Evolutionary conservation across 768 basidiomycete genomes (phyloP).

Genomic region (Pisolithus albus): DNA sequence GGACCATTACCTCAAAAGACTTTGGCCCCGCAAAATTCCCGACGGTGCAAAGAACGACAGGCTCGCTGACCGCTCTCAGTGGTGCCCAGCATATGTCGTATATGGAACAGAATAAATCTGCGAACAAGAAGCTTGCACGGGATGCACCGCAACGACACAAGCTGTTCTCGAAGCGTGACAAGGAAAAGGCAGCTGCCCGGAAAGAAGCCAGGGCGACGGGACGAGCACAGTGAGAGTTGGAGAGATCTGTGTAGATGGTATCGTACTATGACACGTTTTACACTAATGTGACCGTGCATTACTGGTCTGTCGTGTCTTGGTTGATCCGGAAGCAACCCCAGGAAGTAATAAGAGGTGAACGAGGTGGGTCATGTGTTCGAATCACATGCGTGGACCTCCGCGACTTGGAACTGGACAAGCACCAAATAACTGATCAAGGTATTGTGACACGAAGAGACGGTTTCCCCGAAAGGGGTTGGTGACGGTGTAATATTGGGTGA

Average conservation of each 20-base stretch:
- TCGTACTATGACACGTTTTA: neutral
- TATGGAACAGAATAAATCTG: slow-evolving; percentile 85
- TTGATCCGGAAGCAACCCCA: neutral
- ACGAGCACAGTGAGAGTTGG: slow-evolving; percentile 4
- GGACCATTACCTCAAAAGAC: slow-evolving; percentile 81
- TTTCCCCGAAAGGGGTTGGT: neutral
- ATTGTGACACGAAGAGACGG: neutral
- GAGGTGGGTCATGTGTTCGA: neutral
- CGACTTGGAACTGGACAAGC: too few relatives aligned
- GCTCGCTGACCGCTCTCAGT: slow-evolving; percentile 75
- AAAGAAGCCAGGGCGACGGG: slow-evolving; percentile 36
- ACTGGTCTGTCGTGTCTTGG: too few relatives aligned
- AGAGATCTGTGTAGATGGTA: neutral
- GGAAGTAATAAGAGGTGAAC: neutral
- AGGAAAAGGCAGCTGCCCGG: slow-evolving; percentile 53
- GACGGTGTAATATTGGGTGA: neutral
- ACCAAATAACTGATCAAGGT: neutral
- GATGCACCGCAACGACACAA: slow-evolving; percentile 58
- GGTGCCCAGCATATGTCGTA: slow-evolving; percentile 92
- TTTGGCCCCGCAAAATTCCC: slow-evolving; percentile 68
- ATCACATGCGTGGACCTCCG: neutral
- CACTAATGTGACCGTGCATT: neutral
- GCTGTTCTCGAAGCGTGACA: slow-evolving; percentile 77
- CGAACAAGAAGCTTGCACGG: slow-evolving; percentile 69
- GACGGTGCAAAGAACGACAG: slow-evolving; percentile 67